Conservation (phyloP, 2,329 filamentous ascomycete genomes). For the Phialophora tarda region DNA sequence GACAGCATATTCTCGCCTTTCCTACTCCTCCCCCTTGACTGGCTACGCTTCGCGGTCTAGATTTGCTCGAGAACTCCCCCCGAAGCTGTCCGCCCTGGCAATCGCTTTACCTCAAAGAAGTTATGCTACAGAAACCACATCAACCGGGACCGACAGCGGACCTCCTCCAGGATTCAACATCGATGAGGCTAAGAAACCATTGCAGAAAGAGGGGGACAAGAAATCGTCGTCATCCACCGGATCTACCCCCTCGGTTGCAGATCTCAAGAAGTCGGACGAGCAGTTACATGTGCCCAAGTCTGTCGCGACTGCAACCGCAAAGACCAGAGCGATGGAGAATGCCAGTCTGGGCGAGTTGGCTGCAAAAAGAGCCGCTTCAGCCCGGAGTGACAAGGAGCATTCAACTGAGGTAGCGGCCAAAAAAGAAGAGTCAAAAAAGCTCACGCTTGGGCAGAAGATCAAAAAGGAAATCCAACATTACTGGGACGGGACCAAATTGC, state of each 20-base stretch:
- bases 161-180: conserved; percentile 90
- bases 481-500: conserved; percentile 96
- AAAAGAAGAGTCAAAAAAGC: conserved; percentile 78
- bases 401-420: conserved; percentile 65
- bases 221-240: conserved; percentile 32
- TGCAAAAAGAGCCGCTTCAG: conserved; percentile 59
- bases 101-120: conserved; percentile 60
- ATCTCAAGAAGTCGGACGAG: conserved; percentile 39
- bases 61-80: conserved; percentile 32
- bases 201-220: conserved; percentile 61
- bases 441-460: conserved; percentile 88
- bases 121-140: conserved; percentile 64
- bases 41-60: conserved; percentile 28
- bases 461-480: conserved; percentile 95
- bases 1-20: conserved; percentile 33
- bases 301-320: conserved; percentile 51
- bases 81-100: conserved; percentile 62
- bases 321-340: conserved; percentile 55
- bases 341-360: conserved; percentile 67
- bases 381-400: conserved; percentile 44
- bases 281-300: conserved; percentile 48
- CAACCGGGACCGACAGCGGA: conserved; percentile 58
- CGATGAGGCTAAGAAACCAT: conserved; percentile 85
- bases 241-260: conserved; percentile 34
- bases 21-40: conserved; percentile 24